Base-by-base conservation (phyloP, 306 rosid species). In the Trifolium repens region DNA sequence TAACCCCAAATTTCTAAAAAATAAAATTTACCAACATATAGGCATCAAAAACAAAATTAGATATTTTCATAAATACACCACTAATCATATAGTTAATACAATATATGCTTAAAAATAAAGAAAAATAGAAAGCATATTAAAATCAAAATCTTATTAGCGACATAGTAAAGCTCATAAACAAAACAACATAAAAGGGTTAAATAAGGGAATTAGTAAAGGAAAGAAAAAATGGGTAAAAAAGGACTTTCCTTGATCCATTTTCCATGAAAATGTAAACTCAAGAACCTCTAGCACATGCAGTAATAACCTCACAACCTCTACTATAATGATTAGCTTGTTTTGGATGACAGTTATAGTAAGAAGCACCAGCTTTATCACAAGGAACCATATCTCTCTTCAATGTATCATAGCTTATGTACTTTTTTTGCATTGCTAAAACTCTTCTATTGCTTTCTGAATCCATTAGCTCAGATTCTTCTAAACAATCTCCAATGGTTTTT, bases 281-380 rank as follows among this genome's bases (percentile, higher is more conserved):
- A 84, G 35, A 63, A 82, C 89, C 96, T 89, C 98, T 87, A 16
- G 94, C 97, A 81, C 98, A 94, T 11, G 88, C 58, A 69, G 97
- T 90, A 74, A 94, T 94, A 12, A 90, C 84, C 77, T 87, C 96
- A 64, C 98, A 94, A 14, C 98, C 98, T 83, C 98, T 84, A 5
- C 32, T 73, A 60, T 94, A 94, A 54, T 89, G 94, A 77, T 94
- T 85, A 2, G 91, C 97, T 44, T 30, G 85, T 13, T 78, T 87
- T 62, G 86, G 75, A 77, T 91, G 89, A 47, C 98, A 94, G 71
- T 88, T 88, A 78, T 94, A 94, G 85, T 94, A 94, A 2, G 98
- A 88, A 90, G 90, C 93, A 4, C 98, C 98, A 14, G 92, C 80
- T 30, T 59, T 90, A 44, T 67, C 89, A 75, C 98, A 94, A 0